These are phyloP conservation scores for Zizania palustris DNA, from an alignment of 202 grass and related monocot genomes.

Conservation along the genomic window DNA sequence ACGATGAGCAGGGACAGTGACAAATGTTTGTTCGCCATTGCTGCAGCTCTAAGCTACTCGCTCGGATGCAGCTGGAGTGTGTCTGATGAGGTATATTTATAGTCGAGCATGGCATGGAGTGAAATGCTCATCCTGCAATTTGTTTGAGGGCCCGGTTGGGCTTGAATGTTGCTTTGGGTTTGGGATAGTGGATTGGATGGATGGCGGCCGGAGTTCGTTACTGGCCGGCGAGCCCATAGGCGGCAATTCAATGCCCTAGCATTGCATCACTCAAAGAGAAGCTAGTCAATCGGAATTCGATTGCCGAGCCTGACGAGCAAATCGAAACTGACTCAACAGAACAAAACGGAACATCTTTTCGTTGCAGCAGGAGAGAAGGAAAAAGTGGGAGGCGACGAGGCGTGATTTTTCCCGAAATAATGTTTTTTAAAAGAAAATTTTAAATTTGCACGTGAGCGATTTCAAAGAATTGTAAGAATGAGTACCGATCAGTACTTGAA, in stretches of 20 bases:
- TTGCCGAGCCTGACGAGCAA: background rate
- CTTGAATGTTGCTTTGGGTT: conserved; percentile 28
- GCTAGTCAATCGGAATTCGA: conserved; percentile 7
- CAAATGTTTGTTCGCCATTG: conserved; percentile 37
- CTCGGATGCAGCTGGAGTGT: conserved; percentile 37
- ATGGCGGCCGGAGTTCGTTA: conserved; percentile 32
- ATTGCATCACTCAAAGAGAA: background rate
- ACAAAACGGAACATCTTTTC: background rate
- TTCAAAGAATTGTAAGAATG: too few relatives aligned
- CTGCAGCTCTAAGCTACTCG: background rate
- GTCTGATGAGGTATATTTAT: conserved; percentile 45
- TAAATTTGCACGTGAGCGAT: too few relatives aligned
- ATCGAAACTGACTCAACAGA: conserved; percentile 11
- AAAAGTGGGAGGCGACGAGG: too few relatives aligned
- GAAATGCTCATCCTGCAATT: background rate
- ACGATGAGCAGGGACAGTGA: conserved; percentile 36
- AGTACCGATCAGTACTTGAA: too few relatives aligned
- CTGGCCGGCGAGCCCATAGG: conserved; percentile 41
- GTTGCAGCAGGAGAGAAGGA: too few relatives aligned
- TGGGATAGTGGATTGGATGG: conserved; percentile 2
- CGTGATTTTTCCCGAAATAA: too few relatives aligned
- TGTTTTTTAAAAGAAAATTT: too few relatives aligned
- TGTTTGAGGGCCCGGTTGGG: background rate
- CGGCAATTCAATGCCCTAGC: conserved; percentile 14
- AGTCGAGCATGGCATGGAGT: background rate